Conservation (phyloP, 352 stramenopile species). For the Globisporangium alternatum region DNA sequence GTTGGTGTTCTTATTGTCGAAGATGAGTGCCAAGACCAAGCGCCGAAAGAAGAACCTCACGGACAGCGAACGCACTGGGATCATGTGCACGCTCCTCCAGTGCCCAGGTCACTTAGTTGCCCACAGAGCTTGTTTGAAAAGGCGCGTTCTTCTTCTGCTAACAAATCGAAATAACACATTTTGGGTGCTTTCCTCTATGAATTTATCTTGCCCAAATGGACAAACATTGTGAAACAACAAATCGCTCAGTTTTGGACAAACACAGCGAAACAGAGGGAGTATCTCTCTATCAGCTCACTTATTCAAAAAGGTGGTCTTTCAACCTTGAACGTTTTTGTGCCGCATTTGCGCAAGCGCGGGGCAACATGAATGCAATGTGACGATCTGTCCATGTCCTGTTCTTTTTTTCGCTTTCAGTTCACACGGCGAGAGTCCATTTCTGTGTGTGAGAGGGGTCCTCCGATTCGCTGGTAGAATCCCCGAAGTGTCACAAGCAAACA, state of each 20-base stretch:
- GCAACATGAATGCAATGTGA: neutral
- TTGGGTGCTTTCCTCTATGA: neutral
- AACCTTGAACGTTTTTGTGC: neutral
- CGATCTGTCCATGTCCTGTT: neutral
- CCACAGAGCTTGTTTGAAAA: neutral
- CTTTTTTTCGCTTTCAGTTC: neutral
- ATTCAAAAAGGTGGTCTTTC: neutral
- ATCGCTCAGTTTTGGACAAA: neutral
- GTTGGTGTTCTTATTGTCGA: too few relatives aligned
- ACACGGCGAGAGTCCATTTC: neutral
- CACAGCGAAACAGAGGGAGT: neutral
- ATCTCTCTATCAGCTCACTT: neutral
- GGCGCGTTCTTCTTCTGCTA: neutral
- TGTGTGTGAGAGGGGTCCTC: neutral
- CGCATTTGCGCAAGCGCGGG: neutral
- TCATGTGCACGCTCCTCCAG: too few relatives aligned
- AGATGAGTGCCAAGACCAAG: too few relatives aligned
- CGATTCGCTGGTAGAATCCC: neutral
- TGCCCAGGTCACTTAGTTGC: neutral
- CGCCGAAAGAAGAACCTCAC: too few relatives aligned
- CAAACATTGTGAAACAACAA: neutral
- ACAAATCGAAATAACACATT: neutral
- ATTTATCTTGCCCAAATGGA: neutral
- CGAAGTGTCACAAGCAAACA: neutral
- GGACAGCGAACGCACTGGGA: too few relatives aligned